Conservation (phyloP, 305 asterid genomes). For the Fraxinus sp. region DNA sequence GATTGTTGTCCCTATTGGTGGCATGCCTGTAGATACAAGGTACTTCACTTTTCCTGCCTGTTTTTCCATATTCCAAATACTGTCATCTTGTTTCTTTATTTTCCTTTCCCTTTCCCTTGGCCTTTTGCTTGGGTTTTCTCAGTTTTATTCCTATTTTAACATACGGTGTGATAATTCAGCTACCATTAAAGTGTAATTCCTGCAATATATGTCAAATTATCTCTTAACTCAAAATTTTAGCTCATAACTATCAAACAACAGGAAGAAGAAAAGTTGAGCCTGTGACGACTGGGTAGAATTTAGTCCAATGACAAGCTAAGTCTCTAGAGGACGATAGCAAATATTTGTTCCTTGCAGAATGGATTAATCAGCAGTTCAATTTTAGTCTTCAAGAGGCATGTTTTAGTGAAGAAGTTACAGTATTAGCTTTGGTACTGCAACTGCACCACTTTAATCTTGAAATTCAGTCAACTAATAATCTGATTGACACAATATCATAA, state of each 20-base stretch:
- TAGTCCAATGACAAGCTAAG: not conserved
- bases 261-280: not conserved
- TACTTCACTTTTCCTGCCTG: constrained; percentile 22
- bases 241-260: not conserved
- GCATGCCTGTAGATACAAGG: constrained; percentile 77
- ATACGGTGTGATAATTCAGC: not conserved
- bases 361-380: not conserved
- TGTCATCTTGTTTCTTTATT: constrained; percentile 1
- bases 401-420: not conserved
- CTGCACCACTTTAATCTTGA: not conserved
- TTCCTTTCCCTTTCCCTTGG: not conserved
- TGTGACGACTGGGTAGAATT: not conserved
- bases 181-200: constrained; percentile 2
- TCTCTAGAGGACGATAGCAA: constrained; percentile 1
- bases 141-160: not conserved
- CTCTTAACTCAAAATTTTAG: not conserved
- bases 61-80: constrained; percentile 11
- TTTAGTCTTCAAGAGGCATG: not conserved
- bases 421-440: not conserved
- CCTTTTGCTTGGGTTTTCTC: not conserved
- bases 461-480: not conserved
- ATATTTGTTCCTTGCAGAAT: not conserved
- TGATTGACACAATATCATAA: not conserved
- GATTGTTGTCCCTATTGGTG: constrained; percentile 96
- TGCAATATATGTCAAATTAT: not conserved